Percentiles rank a stretch among this genome's conserved stretches.
phyloP scores from a whole-genome alignment of 2,329 filamentous ascomycete genomes.

The Seiridium cupressi region DNA sequence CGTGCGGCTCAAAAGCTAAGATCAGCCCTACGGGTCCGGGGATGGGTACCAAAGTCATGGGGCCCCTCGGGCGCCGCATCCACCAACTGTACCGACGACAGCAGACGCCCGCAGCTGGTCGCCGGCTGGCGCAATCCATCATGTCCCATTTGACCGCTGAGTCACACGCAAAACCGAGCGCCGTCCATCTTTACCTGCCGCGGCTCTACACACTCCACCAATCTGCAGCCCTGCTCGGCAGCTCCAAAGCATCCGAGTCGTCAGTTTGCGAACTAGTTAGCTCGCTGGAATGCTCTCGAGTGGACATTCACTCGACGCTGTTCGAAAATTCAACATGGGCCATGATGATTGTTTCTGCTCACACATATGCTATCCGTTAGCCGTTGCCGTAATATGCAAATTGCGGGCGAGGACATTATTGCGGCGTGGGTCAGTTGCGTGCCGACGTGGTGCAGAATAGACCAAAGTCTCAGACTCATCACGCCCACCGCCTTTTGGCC shows the following conservation, averaged over 20 bases:
- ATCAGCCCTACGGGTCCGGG: constrained; percentile 30
- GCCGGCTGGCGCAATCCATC: background rate
- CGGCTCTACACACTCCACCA: background rate
- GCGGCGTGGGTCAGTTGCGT: no score
- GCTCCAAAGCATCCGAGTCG: constrained; percentile 6
- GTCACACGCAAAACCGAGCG: background rate
- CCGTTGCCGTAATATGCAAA: no score
- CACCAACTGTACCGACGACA: background rate
- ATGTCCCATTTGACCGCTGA: background rate
- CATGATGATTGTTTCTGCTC: no score
- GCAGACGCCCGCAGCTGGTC: no score
- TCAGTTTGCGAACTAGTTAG: constrained; percentile 15
- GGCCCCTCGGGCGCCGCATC: no score
- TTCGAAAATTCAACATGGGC: background rate
- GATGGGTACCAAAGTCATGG: background rate
- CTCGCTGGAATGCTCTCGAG: background rate
- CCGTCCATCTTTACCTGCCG: background rate
- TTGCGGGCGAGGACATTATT: no score
- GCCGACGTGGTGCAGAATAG: no score
- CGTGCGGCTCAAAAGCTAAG: constrained; percentile 33
- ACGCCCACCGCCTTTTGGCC: no score
- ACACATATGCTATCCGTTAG: no score
- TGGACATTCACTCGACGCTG: background rate
- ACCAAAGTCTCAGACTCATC: no score
- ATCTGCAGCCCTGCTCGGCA: background rate